A percentile compares a stretch with the other conserved stretches of the same genome.
These are phyloP conservation scores for Emergomyces pasteurianus DNA, from an alignment of 2,329 filamentous ascomycete genomes.

Conservation along the genomic window DNA sequence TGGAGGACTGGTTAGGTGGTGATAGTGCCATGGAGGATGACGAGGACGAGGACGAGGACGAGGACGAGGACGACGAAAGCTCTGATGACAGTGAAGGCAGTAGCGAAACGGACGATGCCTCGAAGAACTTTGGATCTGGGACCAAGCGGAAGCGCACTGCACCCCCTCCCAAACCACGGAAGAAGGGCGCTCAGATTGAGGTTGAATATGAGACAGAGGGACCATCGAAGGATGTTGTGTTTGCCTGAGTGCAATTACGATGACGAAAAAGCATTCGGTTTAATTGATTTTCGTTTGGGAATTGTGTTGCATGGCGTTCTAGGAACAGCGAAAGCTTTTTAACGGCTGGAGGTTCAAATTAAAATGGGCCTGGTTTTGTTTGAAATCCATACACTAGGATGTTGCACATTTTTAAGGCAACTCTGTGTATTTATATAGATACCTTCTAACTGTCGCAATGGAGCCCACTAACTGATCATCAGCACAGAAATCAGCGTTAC, in stretches of 20 bases:
- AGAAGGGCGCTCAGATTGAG: constrained; percentile 55
- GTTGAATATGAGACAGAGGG: constrained; percentile 69
- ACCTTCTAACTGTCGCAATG: not conserved
- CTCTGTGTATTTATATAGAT: not conserved
- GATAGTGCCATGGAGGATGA: constrained; percentile 46
- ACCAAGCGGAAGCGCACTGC: constrained; percentile 46
- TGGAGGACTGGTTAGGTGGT: constrained; percentile 87
- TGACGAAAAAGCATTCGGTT: not conserved
- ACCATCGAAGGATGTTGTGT: constrained; percentile 40
- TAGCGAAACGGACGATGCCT: constrained; percentile 41
- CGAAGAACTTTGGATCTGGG: constrained; percentile 32
- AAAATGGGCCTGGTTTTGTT: not conserved
- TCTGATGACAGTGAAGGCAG: constrained; percentile 46
- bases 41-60: constrained; percentile 48
- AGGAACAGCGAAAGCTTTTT: not conserved
- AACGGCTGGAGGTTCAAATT: not conserved
- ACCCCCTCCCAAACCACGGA: constrained; percentile 43
- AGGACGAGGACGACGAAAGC: constrained; percentile 30
- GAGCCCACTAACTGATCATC: not conserved
- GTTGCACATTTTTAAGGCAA: not conserved
- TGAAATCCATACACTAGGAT: not conserved
- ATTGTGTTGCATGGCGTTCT: not conserved
- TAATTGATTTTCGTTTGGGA: not conserved
- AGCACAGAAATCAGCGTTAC: not conserved
- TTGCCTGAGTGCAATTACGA: constrained; percentile 21